phyloP scores from a whole-genome alignment of 495 filamentous ascomycete genomes.

The Chlorociboria aeruginascens region DNA sequence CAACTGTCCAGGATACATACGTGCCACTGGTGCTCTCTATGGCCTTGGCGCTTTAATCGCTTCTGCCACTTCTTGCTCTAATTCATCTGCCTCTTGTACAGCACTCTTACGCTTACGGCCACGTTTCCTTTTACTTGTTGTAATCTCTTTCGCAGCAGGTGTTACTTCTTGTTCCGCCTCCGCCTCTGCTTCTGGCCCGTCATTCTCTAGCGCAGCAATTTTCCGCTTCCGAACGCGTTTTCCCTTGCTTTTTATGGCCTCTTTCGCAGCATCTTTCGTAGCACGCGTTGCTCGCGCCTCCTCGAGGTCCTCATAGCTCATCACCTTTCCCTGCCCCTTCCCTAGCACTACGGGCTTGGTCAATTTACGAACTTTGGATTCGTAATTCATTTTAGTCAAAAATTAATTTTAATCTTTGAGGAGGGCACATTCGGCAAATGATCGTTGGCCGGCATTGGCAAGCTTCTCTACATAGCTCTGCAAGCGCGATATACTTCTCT shows the following conservation, averaged over 20 bases:
- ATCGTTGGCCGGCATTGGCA: conserved; percentile 9
- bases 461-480: conserved; percentile 16
- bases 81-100: conserved; percentile 6
- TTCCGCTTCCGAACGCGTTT: too few species aligned
- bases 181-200: too few species aligned
- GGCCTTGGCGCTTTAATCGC: conserved; percentile 3
- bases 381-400: background rate
- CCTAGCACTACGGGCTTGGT: too few species aligned
- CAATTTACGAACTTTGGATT: background rate
- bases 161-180: too few species aligned
- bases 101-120: conserved; percentile 18
- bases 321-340: too few species aligned
- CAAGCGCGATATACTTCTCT: conserved; percentile 18
- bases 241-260: too few species aligned
- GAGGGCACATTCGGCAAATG: background rate
- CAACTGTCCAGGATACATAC: too few species aligned
- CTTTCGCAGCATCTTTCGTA: too few species aligned
- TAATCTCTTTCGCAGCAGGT: background rate
- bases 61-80: conserved; percentile 2
- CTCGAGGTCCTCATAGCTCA: too few species aligned
- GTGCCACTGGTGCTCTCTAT: conserved; percentile 8
- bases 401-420: background rate
- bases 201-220: too few species aligned
- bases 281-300: too few species aligned
- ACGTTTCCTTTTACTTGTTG: conserved; percentile 3